Evolutionary conservation across 495 filamentous ascomycete genomes (phyloP), one percentile per base, ranked within the genome.

Genomic region (Elasticomyces elasticus): DNA sequence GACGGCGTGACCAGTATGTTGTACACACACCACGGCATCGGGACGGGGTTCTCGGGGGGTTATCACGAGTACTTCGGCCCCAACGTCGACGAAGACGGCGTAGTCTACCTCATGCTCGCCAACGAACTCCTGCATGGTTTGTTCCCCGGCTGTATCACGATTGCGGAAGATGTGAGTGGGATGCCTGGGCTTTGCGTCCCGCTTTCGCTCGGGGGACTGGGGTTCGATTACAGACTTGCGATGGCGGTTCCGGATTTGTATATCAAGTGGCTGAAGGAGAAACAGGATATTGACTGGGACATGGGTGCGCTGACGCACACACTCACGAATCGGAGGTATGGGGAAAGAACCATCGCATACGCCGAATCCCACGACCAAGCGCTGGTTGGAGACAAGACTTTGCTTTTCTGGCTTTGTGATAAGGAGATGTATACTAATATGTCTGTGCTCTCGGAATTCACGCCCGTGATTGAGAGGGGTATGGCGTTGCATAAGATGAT

Each of bases 231-330:
- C 70, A 80, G 92, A 60, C 82, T 98, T 19, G 92, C 89, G 44
- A 98, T 98, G 92, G 92, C 92, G 10, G 83, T 98, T 61, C 92
- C 92, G 13, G 92, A 98, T 70, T 84, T 97, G 85, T 98, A 92
- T 77, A 98, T 98, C 77, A 98, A 97, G 72, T 83, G 89, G 64
- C 72, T 98, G 48, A 98, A 98, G 69, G 94, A 97, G 69, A 85
- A 86, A 69, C 73, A 84, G 55, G 92, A 98, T 61, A 79, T 82
- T 61, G 86, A 95, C 9, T 98, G 92, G 92, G 87, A 97, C 63
- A 86, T 98, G 63, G 84, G 80, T 31, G 82, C 77, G 56, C 83
- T 98, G 51, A 78, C 80, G 62, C 88, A 81, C 69, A 95, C 87
- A 27, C 75, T 98, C 24, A 94, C 86, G 35, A 95, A 98, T 71